Base-by-base conservation (phyloP, 495 filamentous ascomycete species). In the Lichenothelia convexa region DNA sequence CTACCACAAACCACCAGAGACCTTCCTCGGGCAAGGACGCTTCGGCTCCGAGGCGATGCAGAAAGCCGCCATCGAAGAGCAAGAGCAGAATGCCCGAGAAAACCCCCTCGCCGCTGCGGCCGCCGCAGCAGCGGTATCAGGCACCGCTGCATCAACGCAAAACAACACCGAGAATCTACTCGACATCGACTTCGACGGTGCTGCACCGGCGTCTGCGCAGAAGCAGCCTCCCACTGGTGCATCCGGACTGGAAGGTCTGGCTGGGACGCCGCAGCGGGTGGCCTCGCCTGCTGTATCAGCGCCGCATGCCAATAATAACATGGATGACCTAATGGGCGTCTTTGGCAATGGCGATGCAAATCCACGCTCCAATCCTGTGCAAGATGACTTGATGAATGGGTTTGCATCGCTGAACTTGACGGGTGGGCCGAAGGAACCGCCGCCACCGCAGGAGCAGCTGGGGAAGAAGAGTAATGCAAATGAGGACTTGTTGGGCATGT, bases 1-100 rank as follows among this genome's bases (percentile, higher is more conserved):
- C n/a, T 97, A 97, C 59, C 89, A 95, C 67, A 95, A 93, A 60
- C 86, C 86, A 12, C 83, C 89, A 24, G 83, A 89, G 61, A 84
- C 84, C 4, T 95, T 97, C 61, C 76, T 95, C 38, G 91, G 89
- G 46, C 81, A 92, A 51, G 89, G 89, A 39, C 74, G 87, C 19
- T 93, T 81, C 46, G 86, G 86, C 35, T 85, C 87, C 27, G 87
- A 93, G 50, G 86, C 82, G 35, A 83, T 95, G 47, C 89, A 95
- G 57, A 76, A 78, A 46, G 84, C 87, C 27, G 89, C 89, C 40
- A 95, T 97, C 45, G 87, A 93, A 45, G 86, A 91, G 62, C 82
- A 92, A 65, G 68, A 79, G 40, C 73, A 94, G 52, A 82, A 94
- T 43, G 79, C 78, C 0, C 79, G 75, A 39, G 89, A 97, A 48